Evolutionary conservation across 2,329 filamentous ascomycete species (phyloP), one percentile per base, ranked within the genome.

Genomic region (Catunica adiposa): DNA sequence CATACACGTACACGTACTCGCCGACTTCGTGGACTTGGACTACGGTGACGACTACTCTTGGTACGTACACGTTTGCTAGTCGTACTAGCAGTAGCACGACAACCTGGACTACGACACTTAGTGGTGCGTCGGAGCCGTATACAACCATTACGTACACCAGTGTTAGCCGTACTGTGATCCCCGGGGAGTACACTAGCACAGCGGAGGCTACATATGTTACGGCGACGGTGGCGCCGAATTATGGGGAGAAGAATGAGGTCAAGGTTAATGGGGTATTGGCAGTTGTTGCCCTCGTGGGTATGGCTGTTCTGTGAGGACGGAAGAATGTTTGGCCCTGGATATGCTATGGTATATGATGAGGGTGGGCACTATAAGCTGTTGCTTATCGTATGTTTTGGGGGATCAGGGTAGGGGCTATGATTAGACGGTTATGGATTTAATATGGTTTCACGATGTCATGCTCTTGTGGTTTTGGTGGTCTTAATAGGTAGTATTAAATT

Each of bases 21-120:
- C 37, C 46, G 7, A 51, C 29, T 17, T 37, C 51, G 29, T 54
- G 46, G 51, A 56, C 51, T 14, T 31, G 53, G 17, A 54, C 57
- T 5, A 59, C 57, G n/a, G 44, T 56, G 9, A 59, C 57, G 1
- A 54, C 57, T 4, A 55, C 54, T 2, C 54, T 56, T 4, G 52
- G 51, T 31, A 59, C 57, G 8, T 56, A 56, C 44, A 56, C 57
- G 14, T 54, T 50, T 25, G 23, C 40, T 8, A 37, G 29, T 20
- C 51, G 22, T 20, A 59, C 57, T 11, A 56, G 51, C 25, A 56
- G 53, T 2, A 40, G 31, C 2, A 37, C 25, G 37, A 52, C 47
- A n/a, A 55, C 38, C 6, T 56, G 42, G 57, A 58, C 57, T 7
- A 58, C 57, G 20, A 58, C 57, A 17, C 50, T 58, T 17, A 56